Evolutionary conservation across 768 basidiomycete species (phyloP), one percentile per base, ranked within the genome.

Genomic region (Peribolospora kevripleyi): DNA sequence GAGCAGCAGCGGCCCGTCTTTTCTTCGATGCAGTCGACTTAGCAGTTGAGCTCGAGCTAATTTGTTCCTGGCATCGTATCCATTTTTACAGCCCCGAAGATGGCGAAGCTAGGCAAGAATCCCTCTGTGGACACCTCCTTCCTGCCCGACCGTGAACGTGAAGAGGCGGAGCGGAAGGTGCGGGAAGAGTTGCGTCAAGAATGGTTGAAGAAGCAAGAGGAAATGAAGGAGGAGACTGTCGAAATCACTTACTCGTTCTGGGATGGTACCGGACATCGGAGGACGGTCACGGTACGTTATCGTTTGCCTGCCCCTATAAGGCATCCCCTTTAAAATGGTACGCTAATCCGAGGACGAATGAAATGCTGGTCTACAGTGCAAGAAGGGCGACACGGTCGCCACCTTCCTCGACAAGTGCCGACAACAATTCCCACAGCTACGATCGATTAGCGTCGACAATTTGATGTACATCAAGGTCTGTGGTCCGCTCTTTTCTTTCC

Each of bases 111-210:
- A 46, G 78, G 81, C 66, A 97, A 98, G 72, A 95, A 97, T 61
- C 93, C 93, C 0, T 73, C 81, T 48, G 93, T 97, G 40, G 93
- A 97, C 64, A 98, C 93, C 0, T 95, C 90, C 1, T 98, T 98
- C 70, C 74, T 98, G 6, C 93, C 93, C 1, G 93, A 98, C 67
- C 77, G 93, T n/a, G 87, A 90, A 36, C 81, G 93, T 8, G 93
- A 98, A 64, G 88, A 90, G 65, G 76, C 77, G 6, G 93, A 98
- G 67, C 76, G 90, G 11, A 75, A 75, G 57, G 81, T 88, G 66
- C 74, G 91, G 45, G 93, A 98, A 65, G 75, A 82, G 51, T 72
- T 98, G 46, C 74, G 93, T 2, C 74, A 86, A 57, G 79, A 93
- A 66, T 98, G 90, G 88, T 71, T 97, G 42, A 70, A 68, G 60